Evolutionary conservation across 2,329 filamentous ascomycete genomes (phyloP).

Genomic region (Davidsoniella australis): DNA sequence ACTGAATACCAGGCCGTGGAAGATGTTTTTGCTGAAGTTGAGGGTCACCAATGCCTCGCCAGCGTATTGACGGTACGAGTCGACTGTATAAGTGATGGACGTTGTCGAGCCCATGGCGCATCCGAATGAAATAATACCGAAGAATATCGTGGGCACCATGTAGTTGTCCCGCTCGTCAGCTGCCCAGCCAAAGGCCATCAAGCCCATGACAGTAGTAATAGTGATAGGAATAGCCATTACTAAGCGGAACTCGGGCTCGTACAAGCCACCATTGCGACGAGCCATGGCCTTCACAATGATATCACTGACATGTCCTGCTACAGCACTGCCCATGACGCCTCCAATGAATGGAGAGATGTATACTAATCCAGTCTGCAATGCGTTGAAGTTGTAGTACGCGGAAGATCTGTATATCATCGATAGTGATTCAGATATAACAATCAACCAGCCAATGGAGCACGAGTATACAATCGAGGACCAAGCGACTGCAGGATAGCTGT

Average conservation of each 20-base stretch:
- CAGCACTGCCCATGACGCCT: constrained; percentile 75
- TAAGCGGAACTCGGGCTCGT: constrained; percentile 84
- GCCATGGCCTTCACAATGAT: constrained; percentile 69
- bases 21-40: constrained; percentile 86
- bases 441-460: constrained; percentile 84
- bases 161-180: constrained; percentile 56
- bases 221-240: constrained; percentile 74
- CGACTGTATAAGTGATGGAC: constrained; percentile 82
- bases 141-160: constrained; percentile 89
- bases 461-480: constrained; percentile 79
- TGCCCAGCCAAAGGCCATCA: constrained; percentile 97
- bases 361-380: constrained; percentile 66
- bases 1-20: constrained; percentile 78
- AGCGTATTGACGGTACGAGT: constrained; percentile 84
- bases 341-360: constrained; percentile 85
- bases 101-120: constrained; percentile 83
- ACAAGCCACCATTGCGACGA: constrained; percentile 74
- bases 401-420: constrained; percentile 58
- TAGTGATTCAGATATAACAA: constrained; percentile 73
- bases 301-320: constrained; percentile 78
- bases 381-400: constrained; percentile 60
- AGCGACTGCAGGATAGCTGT: constrained; percentile 70
- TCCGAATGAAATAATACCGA: constrained; percentile 80
- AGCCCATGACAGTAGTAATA: constrained; percentile 61
- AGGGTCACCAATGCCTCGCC: constrained; percentile 87